These are phyloP conservation scores for Sclerotinia trifoliorum DNA, from an alignment of 2,329 filamentous ascomycete genomes.

Conservation along the genomic window DNA sequence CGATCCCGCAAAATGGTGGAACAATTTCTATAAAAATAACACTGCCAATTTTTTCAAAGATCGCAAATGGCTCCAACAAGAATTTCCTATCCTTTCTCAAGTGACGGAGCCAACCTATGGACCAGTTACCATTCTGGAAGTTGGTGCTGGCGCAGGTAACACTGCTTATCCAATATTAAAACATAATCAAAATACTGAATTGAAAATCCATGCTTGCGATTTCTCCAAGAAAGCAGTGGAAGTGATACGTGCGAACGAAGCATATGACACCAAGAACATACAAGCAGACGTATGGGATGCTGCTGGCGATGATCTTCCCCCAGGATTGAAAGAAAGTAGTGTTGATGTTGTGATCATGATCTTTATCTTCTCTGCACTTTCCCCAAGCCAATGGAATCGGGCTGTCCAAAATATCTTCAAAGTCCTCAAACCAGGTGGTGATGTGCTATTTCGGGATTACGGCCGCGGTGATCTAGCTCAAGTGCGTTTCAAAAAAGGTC, in stretches of 20 bases:
- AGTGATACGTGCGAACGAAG: conserved; percentile 77
- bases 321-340: conserved; percentile 70
- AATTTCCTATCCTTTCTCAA: conserved; percentile 84
- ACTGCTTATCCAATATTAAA: conserved; percentile 89
- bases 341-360: conserved; percentile 94
- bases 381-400: conserved; percentile 78
- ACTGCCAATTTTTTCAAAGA: conserved; percentile 98
- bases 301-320: conserved; percentile 69
- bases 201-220: conserved; percentile 91
- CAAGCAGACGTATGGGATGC: conserved; percentile 95
- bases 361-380: conserved; percentile 93
- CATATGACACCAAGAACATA: conserved; percentile 71
- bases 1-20: conserved; percentile 95
- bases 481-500: conserved; percentile 92
- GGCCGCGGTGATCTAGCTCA: conserved; percentile 93
- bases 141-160: conserved; percentile 94
- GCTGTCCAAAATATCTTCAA: conserved; percentile 79
- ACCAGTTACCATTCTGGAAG: conserved; percentile 73
- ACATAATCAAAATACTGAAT: conserved; percentile 75
- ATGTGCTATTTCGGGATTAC: conserved; percentile 94
- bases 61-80: conserved; percentile 93
- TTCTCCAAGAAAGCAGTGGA: conserved; percentile 95
- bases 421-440: conserved; percentile 86
- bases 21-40: conserved; percentile 97
- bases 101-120: conserved; percentile 71